Conservation (phyloP, 495 filamentous ascomycete species). For the Podospora didyma region DNA sequence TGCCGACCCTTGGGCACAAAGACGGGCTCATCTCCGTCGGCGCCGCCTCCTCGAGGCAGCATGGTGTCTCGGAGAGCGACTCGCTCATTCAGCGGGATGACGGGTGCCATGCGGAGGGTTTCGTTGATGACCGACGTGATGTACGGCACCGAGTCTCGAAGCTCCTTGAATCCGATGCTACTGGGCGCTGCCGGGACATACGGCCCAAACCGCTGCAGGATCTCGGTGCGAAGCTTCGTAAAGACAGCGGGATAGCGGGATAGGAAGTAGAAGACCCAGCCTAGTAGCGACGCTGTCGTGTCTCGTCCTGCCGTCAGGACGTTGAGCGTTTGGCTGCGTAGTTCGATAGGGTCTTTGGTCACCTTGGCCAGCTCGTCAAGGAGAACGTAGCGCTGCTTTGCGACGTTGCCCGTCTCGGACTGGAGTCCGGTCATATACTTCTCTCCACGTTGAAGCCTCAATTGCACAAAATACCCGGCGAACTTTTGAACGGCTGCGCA, state of each 20-base stretch:
- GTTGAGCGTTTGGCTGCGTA: constrained; percentile 62
- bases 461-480: constrained; percentile 47
- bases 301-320: constrained; percentile 60
- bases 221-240: constrained; percentile 45
- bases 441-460: neutral
- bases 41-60: constrained; percentile 43
- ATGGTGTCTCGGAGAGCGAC: constrained; percentile 43
- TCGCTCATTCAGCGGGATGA: constrained; percentile 40
- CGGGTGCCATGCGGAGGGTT: constrained; percentile 31
- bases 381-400: constrained; percentile 51
- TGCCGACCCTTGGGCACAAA: constrained; percentile 31
- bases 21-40: constrained; percentile 5
- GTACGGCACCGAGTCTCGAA: constrained; percentile 38
- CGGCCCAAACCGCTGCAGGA: constrained; percentile 39
- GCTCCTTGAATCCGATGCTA: constrained; percentile 31
- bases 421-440: constrained; percentile 6
- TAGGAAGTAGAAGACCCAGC: constrained; percentile 53
- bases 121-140: constrained; percentile 49
- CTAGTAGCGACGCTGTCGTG: constrained; percentile 53
- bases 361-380: constrained; percentile 58
- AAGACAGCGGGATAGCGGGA: constrained; percentile 44
- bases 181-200: constrained; percentile 4
- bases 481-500: constrained; percentile 45
- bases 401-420: neutral
- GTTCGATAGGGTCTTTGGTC: constrained; percentile 53